These are phyloP conservation scores for Salix viminalis DNA, from an alignment of 345 rosid species.

Conservation along the genomic window DNA sequence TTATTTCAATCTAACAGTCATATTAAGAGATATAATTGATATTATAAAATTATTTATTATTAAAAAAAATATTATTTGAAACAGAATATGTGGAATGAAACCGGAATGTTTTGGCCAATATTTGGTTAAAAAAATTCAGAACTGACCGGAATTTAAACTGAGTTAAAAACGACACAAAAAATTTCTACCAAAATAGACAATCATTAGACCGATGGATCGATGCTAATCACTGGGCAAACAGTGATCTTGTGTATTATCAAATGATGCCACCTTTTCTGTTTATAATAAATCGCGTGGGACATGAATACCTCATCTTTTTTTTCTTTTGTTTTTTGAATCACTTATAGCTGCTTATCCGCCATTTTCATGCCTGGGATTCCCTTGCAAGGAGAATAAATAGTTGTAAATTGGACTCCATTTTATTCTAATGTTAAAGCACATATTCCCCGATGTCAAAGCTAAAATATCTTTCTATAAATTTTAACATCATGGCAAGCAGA, in stretches of 20 bases:
- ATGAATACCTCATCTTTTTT: neutral
- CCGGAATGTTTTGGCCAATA: rapidly evolving
- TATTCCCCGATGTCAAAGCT: neutral
- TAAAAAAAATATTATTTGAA: too few species aligned
- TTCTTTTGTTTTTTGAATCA: neutral
- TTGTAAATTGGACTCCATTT: neutral
- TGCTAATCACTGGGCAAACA: neutral
- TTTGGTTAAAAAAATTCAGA: too few species aligned
- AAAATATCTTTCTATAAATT: neutral
- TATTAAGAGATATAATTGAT: too few species aligned
- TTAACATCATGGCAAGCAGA: neutral
- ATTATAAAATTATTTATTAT: too few species aligned
- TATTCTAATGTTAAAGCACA: neutral
- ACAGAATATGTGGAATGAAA: rapidly evolving
- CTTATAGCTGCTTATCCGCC: neutral
- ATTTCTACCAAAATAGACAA: too few species aligned
- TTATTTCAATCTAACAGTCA: too few species aligned
- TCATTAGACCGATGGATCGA: too few species aligned
- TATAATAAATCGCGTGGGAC: constrained; percentile 4
- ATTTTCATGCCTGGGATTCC: neutral
- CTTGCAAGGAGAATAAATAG: neutral
- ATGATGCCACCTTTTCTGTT: neutral
- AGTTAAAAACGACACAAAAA: too few species aligned
- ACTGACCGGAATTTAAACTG: too few species aligned
- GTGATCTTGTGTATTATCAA: neutral